Evolutionary conservation across 1,284 basidiomycete genomes (phyloP), one percentile per base, ranked within the genome.

Genomic region (Kwoniella shivajii): DNA sequence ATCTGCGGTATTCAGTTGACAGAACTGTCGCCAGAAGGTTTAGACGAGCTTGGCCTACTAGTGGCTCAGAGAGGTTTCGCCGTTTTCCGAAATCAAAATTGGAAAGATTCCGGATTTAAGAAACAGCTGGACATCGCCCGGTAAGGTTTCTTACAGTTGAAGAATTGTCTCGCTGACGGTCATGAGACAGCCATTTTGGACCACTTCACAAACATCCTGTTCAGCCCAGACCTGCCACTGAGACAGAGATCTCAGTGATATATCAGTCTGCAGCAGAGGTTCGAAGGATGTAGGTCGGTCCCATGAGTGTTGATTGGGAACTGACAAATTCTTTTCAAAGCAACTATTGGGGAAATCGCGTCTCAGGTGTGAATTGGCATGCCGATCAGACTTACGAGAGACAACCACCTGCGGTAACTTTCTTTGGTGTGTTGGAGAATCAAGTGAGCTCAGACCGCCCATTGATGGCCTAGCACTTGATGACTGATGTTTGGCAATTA

Each of bases 91-190:
- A 45, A 49, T 22, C 58, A 60, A 43, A 36, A 60, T 39, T 60
- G 42, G 39, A 56, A 52, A n/a, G 58, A 60, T 45, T 22, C 45
- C 2, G 58, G 54, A 18, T 47, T 52, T 27, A 43, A 56, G 30
- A 60, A 56, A 33, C 58, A 60, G 54, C 48, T 56, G 4, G 54
- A 60, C 24, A 60, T 60, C 20, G 58, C 30, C 20, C 38, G 56
- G 56, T 53, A 30, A 42, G 31, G 10, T n/a, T 36, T 14, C 16
- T 16, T 33, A 11, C 5, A 4, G 16, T 29, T 20, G 29, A 30
- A 30, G 20, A n/a, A n/a, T n/a, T n/a, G n/a, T n/a, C 42, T 29
- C 7, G n/a, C 39, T 30, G 37, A 43, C 26, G 20, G 39, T 18
- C n/a, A 18, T 31, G 43, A 18, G 7, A 3, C 16, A 50, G 57